Base-by-base conservation (phyloP, 768 basidiomycete genomes). In the Gloeophyllum trabeum region DNA sequence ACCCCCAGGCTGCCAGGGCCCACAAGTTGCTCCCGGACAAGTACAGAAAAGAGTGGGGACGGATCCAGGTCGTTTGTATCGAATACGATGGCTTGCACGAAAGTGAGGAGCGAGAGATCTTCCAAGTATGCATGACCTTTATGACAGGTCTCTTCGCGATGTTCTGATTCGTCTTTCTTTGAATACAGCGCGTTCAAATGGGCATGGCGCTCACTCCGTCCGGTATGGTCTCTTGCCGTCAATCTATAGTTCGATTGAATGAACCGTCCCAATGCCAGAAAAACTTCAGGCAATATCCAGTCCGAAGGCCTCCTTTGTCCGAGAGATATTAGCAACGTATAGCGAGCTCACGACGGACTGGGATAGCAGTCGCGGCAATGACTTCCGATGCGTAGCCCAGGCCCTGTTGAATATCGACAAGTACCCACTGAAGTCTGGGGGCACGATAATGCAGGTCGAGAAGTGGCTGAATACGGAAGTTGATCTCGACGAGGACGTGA, bases 301-400 rank as follows among this genome's bases (percentile, higher is more conserved):
- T 21, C 51, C 55, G 26, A 46, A 54, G 14, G 44, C 47, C 16
- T 24, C 36, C 3, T 47, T 56, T 12, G 48, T 55, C 4, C 47
- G 45, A 2, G 40, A 47, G 0, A 32, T 51, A 6, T 40, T 56
- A 6, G 45, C 50, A 3, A 51, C 46, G 6, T 52, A 47, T 39
- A 7, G 40, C 24, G 13, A 35, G 28, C 24, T 40, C 0, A 49
- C 56, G 0, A 59, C 76, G 5, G 70, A 74, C 16, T 75, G 75
- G 68, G 73, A 75, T n/a, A 57, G 54, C 24, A 54, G 59, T 0
- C 66, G 67, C 1, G 79, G 76, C 0, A 63, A 61, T 6, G 78
- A 79, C 48, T 81, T 76, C 51, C 70, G 78, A 5, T 71, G 71
- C 46, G 55, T 81, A 19, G 63, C 76, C 0, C 75, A 79, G 25